Evolutionary conservation across 1,139 yeast species (phyloP).

Genomic region (Eremothecium sinecaudum): DNA sequence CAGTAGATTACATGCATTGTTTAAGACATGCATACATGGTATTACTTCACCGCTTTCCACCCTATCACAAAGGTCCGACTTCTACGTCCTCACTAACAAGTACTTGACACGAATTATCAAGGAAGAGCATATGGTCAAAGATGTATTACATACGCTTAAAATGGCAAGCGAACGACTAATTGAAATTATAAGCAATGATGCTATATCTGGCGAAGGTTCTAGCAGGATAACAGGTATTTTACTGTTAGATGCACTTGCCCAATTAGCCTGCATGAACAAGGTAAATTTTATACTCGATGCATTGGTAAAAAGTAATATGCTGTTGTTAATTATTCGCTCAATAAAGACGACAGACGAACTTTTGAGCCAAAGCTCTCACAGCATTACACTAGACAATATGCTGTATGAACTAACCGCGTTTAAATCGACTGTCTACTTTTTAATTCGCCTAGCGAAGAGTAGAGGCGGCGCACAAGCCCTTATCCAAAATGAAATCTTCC

Average conservation of each 20-base stretch:
- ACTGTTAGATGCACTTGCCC: conserved; percentile 59
- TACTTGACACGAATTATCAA: conserved; percentile 46
- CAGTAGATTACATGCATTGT: conserved; percentile 53
- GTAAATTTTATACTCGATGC: conserved; percentile 52
- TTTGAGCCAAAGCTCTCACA: conserved; percentile 33
- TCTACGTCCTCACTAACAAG: conserved; percentile 64
- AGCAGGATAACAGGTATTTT: conserved; percentile 69
- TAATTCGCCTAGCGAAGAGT: conserved; percentile 67
- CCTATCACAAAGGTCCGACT: conserved; percentile 60
- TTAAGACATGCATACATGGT: conserved; percentile 66
- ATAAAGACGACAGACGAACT: conserved; percentile 62
- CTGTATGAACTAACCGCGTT: conserved; percentile 68
- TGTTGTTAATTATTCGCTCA: conserved; percentile 56
- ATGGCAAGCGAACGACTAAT: conserved; percentile 55
- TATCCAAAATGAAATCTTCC: conserved; percentile 63
- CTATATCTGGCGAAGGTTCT: conserved; percentile 69
- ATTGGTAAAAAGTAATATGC: conserved; percentile 55
- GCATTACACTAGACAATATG: conserved; percentile 43
- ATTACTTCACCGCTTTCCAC: conserved; percentile 62
- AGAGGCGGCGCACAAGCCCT: conserved; percentile 69
- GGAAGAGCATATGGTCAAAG: conserved; percentile 37
- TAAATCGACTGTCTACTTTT: conserved; percentile 58
- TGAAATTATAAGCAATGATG: conserved; percentile 64
- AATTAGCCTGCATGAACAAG: conserved; percentile 43
- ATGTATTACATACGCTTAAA: conserved; percentile 44